Evolutionary conservation across 2,329 filamentous ascomycete genomes (phyloP).

Genomic region (Fusarium sacchari): DNA sequence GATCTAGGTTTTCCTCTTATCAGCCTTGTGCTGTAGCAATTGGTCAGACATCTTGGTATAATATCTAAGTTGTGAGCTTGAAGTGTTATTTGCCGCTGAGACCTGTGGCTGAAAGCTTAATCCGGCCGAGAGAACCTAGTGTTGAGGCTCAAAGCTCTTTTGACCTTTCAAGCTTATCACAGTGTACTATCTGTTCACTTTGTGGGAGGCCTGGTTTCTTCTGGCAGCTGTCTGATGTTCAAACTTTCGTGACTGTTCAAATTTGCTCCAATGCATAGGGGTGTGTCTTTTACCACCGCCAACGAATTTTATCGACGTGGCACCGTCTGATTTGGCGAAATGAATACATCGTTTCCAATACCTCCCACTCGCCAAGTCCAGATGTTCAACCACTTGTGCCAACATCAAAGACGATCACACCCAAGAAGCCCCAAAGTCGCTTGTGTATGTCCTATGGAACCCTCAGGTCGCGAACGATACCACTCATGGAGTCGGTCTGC

Average conservation of each 20-base stretch:
- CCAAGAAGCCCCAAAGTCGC: background rate
- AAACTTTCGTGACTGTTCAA: background rate
- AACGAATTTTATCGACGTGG: background rate
- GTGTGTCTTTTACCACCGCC: background rate
- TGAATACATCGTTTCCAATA: background rate
- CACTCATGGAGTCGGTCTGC: rapidly evolving
- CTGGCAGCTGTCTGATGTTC: too few species aligned
- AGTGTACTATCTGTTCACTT: background rate
- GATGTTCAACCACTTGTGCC: background rate
- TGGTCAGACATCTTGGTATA: too few species aligned
- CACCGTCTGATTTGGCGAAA: background rate
- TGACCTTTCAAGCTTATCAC: background rate
- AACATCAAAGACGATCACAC: background rate
- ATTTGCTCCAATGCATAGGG: background rate
- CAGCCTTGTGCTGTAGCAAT: too few species aligned
- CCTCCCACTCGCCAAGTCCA: background rate
- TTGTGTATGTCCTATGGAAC: too few species aligned
- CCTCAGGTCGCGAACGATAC: too few species aligned
- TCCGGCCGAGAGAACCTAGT: too few species aligned
- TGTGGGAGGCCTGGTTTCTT: too few species aligned
- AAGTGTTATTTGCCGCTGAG: too few species aligned
- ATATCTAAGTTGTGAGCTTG: too few species aligned
- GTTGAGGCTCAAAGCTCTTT: too few species aligned
- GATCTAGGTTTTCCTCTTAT: too few species aligned
- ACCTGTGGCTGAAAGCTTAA: too few species aligned